These are phyloP conservation scores for Diacronema lutheri DNA, from an alignment of 78 protist species.

Conservation along the genomic window DNA sequence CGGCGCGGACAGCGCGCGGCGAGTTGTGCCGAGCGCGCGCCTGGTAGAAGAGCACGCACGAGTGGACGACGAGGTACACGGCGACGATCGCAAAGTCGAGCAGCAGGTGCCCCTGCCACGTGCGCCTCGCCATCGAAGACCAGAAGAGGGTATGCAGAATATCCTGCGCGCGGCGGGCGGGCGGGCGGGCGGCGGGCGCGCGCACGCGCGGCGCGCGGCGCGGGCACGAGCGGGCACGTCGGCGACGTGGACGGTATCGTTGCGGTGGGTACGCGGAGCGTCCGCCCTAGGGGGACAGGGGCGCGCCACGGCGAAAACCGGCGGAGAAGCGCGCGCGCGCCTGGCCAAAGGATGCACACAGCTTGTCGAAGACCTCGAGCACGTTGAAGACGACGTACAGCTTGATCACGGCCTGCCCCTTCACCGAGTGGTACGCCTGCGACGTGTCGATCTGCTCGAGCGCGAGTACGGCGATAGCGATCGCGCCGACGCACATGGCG, in stretches of 20 bases:
- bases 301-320: too few species aligned
- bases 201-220: too few species aligned
- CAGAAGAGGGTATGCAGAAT: conserved; percentile 68
- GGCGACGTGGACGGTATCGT: too few species aligned
- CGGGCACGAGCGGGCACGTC: too few species aligned
- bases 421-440: conserved; percentile 70
- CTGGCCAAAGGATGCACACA: conserved; percentile 76
- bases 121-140: not conserved
- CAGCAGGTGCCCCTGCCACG: not conserved
- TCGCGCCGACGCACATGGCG: not conserved
- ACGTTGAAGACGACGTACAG: conserved; percentile 83
- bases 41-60: conserved; percentile 28
- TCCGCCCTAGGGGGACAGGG: too few species aligned
- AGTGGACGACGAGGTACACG: not conserved
- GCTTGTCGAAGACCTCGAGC: conserved; percentile 69
- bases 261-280: too few species aligned
- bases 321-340: too few species aligned
- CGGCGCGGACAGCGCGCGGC: not conserved
- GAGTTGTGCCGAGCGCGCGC: not conserved
- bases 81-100: not conserved
- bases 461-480: not conserved
- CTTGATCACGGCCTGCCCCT: conserved; percentile 81
- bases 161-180: too few species aligned
- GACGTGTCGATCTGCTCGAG: conserved; percentile 23
- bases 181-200: too few species aligned